phyloP scores from a whole-genome alignment of 768 basidiomycete species.

The Boletus sp. region DNA sequence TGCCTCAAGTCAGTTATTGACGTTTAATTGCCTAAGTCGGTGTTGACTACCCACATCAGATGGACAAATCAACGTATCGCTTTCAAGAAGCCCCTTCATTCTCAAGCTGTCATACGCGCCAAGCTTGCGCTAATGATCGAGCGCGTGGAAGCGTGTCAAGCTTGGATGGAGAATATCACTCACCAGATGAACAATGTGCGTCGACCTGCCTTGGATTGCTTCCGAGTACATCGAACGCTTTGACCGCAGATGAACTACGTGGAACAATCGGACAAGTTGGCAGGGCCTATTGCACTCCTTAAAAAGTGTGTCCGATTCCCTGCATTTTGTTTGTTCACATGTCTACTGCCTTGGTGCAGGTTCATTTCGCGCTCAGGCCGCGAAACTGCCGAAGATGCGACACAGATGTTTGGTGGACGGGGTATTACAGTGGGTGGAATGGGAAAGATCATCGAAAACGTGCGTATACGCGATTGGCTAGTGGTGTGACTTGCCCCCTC shows the following conservation, averaged over 20 bases:
- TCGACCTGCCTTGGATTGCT: neutral
- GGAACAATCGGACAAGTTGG: conserved; percentile 80
- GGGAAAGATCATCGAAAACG: conserved; percentile 82
- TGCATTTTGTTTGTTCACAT: neutral
- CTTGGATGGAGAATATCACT: conserved; percentile 87
- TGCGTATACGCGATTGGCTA: conserved; percentile 32
- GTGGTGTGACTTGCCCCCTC: neutral
- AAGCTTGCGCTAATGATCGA: conserved; percentile 91
- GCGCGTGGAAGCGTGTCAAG: conserved; percentile 79
- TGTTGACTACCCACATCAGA: conserved; percentile 34
- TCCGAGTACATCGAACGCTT: neutral
- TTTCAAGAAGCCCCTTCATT: conserved; percentile 81
- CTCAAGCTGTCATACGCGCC: conserved; percentile 82
- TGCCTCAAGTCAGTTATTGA: conserved; percentile 63
- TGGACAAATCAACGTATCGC: conserved; percentile 89
- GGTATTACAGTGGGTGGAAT: conserved; percentile 84
- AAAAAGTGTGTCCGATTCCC: conserved; percentile 62
- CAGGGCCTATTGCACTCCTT: conserved; percentile 83
- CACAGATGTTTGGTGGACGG: conserved; percentile 86
- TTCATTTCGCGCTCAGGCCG: conserved; percentile 58
- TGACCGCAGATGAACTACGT: conserved; percentile 72
- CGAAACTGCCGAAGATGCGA: conserved; percentile 62
- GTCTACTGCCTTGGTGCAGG: conserved; percentile 34
- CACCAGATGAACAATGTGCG: conserved; percentile 88
- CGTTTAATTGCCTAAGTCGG: neutral